phyloP scores from a whole-genome alignment of 108 stramenopile genomes.

The Cyclotella atomus region DNA sequence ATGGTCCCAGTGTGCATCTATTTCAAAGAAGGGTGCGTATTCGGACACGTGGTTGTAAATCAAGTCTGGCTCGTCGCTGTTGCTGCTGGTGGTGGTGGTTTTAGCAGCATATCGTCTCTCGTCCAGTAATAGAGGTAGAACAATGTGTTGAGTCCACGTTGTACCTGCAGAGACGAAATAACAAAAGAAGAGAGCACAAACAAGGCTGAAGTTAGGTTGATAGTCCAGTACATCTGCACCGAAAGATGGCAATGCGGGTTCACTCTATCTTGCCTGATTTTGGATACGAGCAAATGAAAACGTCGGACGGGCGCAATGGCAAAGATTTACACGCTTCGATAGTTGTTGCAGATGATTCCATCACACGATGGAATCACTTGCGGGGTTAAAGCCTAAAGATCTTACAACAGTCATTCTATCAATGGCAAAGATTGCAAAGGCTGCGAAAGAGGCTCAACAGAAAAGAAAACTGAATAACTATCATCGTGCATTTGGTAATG shows the following conservation, averaged over 20 bases:
- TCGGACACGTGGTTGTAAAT: slow-evolving; percentile 60
- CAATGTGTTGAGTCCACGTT: slow-evolving; percentile 81
- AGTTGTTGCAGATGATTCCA: slow-evolving; percentile 43
- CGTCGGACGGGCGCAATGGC: slow-evolving; percentile 35
- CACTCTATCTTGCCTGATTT: too few species aligned
- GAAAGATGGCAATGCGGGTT: too few species aligned
- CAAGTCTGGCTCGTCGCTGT: not conserved
- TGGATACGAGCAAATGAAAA: slow-evolving; percentile 72
- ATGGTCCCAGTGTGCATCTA: slow-evolving; percentile 59
- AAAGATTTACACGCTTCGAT: slow-evolving; percentile 48
- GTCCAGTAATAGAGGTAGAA: slow-evolving; percentile 51
- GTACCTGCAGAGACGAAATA: too few species aligned
- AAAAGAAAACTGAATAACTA: not conserved
- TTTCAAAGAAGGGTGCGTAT: slow-evolving; percentile 75
- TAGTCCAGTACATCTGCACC: too few species aligned
- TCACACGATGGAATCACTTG: not conserved
- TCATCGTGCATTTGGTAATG: not conserved
- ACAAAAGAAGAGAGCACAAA: too few species aligned
- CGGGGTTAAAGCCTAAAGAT: not conserved
- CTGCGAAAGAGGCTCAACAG: not conserved
- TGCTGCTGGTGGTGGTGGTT: too few species aligned
- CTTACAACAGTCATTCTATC: slow-evolving; percentile 3
- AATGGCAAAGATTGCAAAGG: slow-evolving; percentile 7
- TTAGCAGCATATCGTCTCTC: slow-evolving; percentile 12
- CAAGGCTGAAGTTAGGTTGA: too few species aligned